These are phyloP conservation scores for Leishmania gerbilli DNA, from an alignment of 208 protist species.

Conservation along the genomic window DNA sequence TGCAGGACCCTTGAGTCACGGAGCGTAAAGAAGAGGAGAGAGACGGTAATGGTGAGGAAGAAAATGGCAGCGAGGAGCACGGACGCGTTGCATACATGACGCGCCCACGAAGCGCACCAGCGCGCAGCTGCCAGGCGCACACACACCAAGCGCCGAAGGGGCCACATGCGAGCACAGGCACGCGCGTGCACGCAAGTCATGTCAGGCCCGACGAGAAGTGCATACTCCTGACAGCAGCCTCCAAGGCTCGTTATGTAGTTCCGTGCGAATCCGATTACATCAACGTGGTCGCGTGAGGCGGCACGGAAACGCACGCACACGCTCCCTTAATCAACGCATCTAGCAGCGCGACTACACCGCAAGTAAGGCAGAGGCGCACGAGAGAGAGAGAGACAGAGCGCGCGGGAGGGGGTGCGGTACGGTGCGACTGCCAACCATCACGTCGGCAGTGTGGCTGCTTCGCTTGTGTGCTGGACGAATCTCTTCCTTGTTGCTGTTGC, in stretches of 20 bases:
- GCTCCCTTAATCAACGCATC: neutral
- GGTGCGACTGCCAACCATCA: neutral
- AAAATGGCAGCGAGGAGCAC: neutral
- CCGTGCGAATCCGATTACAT: neutral
- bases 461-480: neutral
- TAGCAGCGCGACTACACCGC: neutral
- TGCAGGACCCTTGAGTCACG: neutral
- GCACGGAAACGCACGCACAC: neutral
- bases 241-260: neutral
- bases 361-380: neutral
- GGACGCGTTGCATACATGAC: neutral
- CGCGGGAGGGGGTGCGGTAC: neutral
- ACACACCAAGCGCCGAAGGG: neutral
- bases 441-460: neutral
- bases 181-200: neutral
- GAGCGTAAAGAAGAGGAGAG: too few species aligned
- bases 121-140: neutral
- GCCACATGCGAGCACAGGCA: slow-evolving; percentile 1
- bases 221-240: neutral
- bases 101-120: neutral
- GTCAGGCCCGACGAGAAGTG: neutral
- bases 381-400: neutral
- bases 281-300: neutral
- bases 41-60: too few species aligned
- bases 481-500: neutral